These are phyloP conservation scores for Pseudogymnoascus sp. DNA, from an alignment of 2,329 filamentous ascomycete species.

Conservation along the genomic window DNA sequence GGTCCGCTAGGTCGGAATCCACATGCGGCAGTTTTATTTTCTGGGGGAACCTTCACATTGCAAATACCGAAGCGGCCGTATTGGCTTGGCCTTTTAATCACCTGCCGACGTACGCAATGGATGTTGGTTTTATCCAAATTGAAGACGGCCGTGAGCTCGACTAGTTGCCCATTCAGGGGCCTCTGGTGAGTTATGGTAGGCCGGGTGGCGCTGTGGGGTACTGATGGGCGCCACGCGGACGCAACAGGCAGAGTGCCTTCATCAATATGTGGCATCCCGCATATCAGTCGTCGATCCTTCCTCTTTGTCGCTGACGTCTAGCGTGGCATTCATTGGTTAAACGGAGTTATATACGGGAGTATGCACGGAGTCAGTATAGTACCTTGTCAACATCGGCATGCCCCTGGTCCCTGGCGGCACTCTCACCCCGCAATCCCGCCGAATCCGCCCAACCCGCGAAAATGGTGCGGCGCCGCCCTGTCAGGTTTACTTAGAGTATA, in stretches of 20 bases:
- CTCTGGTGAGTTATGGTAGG: background rate
- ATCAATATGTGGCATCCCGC: constrained; percentile 1
- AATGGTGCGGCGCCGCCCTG: background rate
- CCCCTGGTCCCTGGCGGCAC: background rate
- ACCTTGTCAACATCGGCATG: constrained; percentile 3
- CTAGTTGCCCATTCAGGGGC: background rate
- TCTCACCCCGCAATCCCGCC: constrained; percentile 4
- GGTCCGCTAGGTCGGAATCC: background rate
- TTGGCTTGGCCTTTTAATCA: background rate
- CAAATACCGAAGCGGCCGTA: background rate
- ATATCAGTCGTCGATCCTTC: background rate
- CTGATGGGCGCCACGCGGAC: background rate
- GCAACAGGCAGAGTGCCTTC: background rate
- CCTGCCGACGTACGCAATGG: background rate
- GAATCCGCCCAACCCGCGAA: background rate
- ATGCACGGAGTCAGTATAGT: background rate
- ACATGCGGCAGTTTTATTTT: background rate
- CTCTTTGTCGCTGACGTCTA: constrained; percentile 2
- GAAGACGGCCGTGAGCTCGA: background rate
- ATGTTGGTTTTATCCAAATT: background rate
- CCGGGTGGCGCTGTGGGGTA: background rate
- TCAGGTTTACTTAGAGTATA: background rate
- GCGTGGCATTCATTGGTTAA: background rate
- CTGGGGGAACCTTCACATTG: background rate
- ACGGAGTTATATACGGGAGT: background rate